Base-by-base conservation (phyloP, 179 eudicot species). In the Spergularia azorica region DNA sequence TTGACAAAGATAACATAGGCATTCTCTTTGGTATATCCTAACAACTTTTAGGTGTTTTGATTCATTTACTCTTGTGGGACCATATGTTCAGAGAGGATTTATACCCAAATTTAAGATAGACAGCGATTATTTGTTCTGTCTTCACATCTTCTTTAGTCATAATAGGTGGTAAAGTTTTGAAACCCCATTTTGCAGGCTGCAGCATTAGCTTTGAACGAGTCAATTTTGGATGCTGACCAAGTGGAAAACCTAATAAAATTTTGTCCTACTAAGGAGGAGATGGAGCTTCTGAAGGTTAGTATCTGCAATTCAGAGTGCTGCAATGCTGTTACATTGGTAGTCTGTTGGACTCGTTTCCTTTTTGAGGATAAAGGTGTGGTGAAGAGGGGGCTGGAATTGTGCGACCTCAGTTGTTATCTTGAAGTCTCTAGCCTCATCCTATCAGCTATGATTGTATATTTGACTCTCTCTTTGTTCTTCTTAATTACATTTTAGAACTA, bases 201-300 rank as follows among this genome's bases (percentile, higher is more conserved):
- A 71, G 95, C 90, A 76, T 87, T 95, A 69, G 98, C 99, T 21
- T 80, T 95, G 91, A 94, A 95, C 80, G 97, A 89, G 68, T 84
- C 97, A 70, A 81, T 93, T 82, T 87, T 95, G 85, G 99, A 95
- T 89, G 97, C 94, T 69, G 99, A 95, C 83, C 99, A 95, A 83
- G 98, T 95, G 71, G 99, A 95, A 80, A 95, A 93, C 79, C 91
- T 95, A 17, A 90, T 95, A 50, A 95, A 95, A 71, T 93, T 93
- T 81, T 93, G 99, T 86, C 99, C 98, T 59, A 89, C 97, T 43
- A 95, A 93, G 86, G 99, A 95, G 75, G 99, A 95, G 90, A 95
- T 95, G 97, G 99, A 95, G 58, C 87, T 84, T 77, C 92, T 95
- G 46, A 93, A 90, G 98, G 99, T 95, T 70, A 75, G 6, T 76